phyloP scores from a whole-genome alignment of 2,329 filamentous ascomycete species.

The Fusarium miscanthi region DNA sequence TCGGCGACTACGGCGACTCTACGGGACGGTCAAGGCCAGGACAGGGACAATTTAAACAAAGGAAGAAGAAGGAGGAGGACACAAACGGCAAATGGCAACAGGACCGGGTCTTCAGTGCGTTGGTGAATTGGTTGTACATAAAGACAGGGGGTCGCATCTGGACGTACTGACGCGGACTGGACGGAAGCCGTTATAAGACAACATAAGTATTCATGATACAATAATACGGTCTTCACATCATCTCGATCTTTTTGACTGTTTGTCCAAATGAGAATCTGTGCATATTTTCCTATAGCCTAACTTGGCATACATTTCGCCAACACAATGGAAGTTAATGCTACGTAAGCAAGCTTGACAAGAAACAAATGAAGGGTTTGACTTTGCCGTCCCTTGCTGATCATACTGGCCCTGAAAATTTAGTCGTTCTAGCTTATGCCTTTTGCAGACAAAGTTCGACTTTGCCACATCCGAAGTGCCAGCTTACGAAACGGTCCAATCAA shows the following conservation, averaged over 20 bases:
- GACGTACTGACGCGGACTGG: conserved; percentile 17
- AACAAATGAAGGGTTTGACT: neutral
- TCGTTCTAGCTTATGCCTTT: neutral
- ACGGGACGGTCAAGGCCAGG: conserved; percentile 24
- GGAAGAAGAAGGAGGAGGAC: conserved; percentile 7
- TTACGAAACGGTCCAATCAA: conserved; percentile 30
- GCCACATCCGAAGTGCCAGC: conserved; percentile 21
- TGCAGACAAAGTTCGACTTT: conserved; percentile 14
- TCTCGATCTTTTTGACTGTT: neutral
- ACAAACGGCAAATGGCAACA: conserved; percentile 40
- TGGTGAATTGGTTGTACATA: conserved; percentile 38
- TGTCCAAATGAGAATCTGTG: neutral
- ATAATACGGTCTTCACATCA: conserved; percentile 31
- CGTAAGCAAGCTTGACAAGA: neutral
- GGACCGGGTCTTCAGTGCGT: conserved; percentile 37
- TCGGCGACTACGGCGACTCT: conserved; percentile 36
- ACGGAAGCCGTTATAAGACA: conserved; percentile 15
- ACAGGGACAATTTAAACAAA: conserved; percentile 20
- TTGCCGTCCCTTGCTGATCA: conserved; percentile 20
- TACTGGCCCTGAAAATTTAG: neutral
- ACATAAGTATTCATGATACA: conserved; percentile 33
- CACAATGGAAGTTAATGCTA: neutral
- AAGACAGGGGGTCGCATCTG: conserved; percentile 14
- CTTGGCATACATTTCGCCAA: neutral
- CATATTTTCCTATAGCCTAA: neutral